These are phyloP conservation scores for Osmozyma mogii DNA, from an alignment of 805 yeast species.

Conservation along the genomic window DNA sequence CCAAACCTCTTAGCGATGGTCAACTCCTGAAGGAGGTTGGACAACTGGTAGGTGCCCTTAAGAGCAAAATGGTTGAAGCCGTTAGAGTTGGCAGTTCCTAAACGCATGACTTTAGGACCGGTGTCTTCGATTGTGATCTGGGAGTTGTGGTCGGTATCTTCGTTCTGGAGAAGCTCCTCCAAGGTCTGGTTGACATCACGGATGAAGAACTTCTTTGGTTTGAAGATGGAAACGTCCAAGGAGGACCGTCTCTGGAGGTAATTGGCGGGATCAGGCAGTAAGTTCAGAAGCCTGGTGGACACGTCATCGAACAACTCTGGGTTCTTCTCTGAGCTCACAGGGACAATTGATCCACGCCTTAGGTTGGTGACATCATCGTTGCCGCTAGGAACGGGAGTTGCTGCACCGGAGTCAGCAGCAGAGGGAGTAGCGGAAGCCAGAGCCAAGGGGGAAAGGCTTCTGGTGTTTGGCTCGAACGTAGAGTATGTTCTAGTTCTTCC, in stretches of 20 bases:
- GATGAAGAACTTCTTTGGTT: slow-evolving; percentile 54
- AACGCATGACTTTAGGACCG: slow-evolving; percentile 72
- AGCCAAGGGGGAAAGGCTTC: slow-evolving; percentile 1
- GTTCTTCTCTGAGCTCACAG: slow-evolving; percentile 15
- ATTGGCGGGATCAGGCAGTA: slow-evolving; percentile 1
- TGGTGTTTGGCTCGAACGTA: slow-evolving; percentile 18
- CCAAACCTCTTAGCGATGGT: slow-evolving; percentile 81
- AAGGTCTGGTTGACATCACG: slow-evolving; percentile 69
- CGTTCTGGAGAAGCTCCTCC: slow-evolving; percentile 57
- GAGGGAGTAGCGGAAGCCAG: neutral
- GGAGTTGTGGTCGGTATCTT: slow-evolving; percentile 77
- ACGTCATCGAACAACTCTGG: slow-evolving; percentile 2
- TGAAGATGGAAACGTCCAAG: slow-evolving; percentile 19
- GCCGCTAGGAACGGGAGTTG: neutral
- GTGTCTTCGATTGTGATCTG: slow-evolving; percentile 83
- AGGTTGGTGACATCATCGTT: neutral
- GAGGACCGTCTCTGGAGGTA: slow-evolving; percentile 25
- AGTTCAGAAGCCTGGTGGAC: neutral
- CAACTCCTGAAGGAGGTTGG: slow-evolving; percentile 79
- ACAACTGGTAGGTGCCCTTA: slow-evolving; percentile 84
- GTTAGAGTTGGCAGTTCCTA: slow-evolving; percentile 79
- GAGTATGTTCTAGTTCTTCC: slow-evolving; percentile 55
- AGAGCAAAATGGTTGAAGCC: slow-evolving; percentile 69
- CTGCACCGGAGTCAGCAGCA: slow-evolving; percentile 1
- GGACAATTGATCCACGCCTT: slow-evolving; percentile 23